Evolutionary conservation across 768 basidiomycete genomes (phyloP), one percentile per base, ranked within the genome.

Genomic region (Boletus sensibilis): DNA sequence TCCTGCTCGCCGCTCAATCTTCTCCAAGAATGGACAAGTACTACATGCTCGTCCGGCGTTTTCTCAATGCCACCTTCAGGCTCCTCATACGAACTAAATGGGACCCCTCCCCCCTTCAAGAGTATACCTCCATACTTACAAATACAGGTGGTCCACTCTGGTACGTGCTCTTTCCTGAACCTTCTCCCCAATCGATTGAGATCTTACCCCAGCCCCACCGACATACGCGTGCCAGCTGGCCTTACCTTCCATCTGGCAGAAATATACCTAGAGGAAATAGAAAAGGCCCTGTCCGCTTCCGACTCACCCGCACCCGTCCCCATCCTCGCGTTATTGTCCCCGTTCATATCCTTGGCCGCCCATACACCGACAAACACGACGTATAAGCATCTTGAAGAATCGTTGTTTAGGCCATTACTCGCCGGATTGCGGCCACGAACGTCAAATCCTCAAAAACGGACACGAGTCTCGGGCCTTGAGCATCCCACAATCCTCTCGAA

Each of bases 41-140:
- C 71, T 95, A 96, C 69, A 87, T 98, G 85, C 87, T 99, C 44
- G 85, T 98, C 56, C 82, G 96, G 56, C 82, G 88, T 60, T 98
- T 93, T 66, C 79, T 91, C 52, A 90, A 94, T 64, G 92, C 88
- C 1, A 83, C 88, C 1, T 95, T 98, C 72, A 78, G 88, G 34
- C 80, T 97, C 20, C 79, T 98, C 25, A 79, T 86, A 37, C 81
- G 87, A 43, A 71, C 74, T 21, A 76, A 81, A 44, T 99, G 95
- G 95, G 82, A 86, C 8, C 61, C 69, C 25, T 63, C 70, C 8
- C 69, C 75, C 5, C 81, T 87, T 49, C 66, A 75, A 10, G 80
- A 84, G 42, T 90, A 92, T 68, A 89, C 86, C 58, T 73, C 77
- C 37, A 89, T 97, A 41, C 72, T 98, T 56, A 76, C 76, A 0